Conservation (phyloP, 805 yeast genomes). For the Saturnispora ahearnii region DNA sequence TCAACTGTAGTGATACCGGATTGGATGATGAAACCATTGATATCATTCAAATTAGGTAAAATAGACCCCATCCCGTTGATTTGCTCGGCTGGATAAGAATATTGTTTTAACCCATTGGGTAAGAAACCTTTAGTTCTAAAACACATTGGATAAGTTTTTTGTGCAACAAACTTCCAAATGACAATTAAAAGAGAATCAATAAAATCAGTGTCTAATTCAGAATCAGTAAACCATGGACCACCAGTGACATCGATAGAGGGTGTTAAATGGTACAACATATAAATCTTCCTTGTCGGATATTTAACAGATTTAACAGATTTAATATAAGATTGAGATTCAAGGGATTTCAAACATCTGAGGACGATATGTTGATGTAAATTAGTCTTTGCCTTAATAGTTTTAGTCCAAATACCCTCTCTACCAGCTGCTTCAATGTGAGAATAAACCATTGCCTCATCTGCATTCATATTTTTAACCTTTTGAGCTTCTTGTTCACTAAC, state of each 20-base stretch:
- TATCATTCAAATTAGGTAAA: conserved; percentile 64
- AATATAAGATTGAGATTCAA: conserved; percentile 75
- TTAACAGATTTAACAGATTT: conserved; percentile 87
- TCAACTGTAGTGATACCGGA: conserved; percentile 79
- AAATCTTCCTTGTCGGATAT: conserved; percentile 86
- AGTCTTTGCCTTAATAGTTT: conserved; percentile 79
- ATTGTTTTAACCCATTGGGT: conserved; percentile 20
- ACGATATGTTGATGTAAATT: conserved; percentile 91
- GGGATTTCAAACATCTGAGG: conserved; percentile 64
- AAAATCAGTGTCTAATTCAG: conserved; percentile 89
- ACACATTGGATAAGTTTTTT: conserved; percentile 66
- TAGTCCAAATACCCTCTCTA: conserved; percentile 94
- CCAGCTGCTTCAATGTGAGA: conserved; percentile 88
- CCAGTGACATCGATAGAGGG: conserved; percentile 96
- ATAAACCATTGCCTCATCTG: conserved; percentile 87
- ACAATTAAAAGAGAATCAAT: conserved; percentile 75
- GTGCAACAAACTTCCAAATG: conserved; percentile 79
- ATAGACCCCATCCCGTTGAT: conserved; percentile 27
- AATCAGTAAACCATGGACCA: conserved; percentile 98
- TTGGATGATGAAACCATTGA: conserved; percentile 61
- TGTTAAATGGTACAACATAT: conserved; percentile 87
- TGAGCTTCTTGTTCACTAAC: conserved; percentile 65
- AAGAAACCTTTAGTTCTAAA: conserved; percentile 34
- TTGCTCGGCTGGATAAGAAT: conserved; percentile 21
- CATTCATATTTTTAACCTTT: conserved; percentile 65